Percentiles rank a stretch among this genome's conserved stretches.
These are phyloP conservation scores for Colletotrichum liaoningense DNA, from an alignment of 2,329 filamentous ascomycete species.

Conservation along the genomic window DNA sequence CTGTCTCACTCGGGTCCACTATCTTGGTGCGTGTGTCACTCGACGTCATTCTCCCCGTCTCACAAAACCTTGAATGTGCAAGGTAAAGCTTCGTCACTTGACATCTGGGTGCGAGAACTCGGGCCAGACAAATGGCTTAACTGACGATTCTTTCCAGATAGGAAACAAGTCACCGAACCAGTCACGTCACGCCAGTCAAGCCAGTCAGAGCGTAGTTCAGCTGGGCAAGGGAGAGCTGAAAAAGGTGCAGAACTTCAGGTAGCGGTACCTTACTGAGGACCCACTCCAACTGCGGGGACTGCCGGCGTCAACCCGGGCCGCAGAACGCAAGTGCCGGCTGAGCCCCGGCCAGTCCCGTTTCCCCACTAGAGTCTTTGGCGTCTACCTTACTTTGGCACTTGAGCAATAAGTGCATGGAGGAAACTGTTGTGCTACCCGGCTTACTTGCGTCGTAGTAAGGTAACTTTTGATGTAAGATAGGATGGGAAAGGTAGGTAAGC, in stretches of 20 bases:
- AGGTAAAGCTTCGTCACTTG: neutral
- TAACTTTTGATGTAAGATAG: neutral
- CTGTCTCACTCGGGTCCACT: neutral
- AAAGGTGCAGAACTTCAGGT: neutral
- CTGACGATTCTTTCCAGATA: neutral
- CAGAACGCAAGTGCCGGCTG: neutral
- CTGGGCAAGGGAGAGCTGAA: neutral
- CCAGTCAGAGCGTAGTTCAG: neutral
- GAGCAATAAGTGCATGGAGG: neutral
- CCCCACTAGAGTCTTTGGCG: neutral
- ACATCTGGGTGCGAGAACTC: neutral
- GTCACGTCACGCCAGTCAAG: neutral
- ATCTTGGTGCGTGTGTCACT: neutral
- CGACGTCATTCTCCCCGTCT: neutral
- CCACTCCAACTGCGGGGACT: neutral
- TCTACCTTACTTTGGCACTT: neutral
- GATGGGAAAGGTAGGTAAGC: neutral
- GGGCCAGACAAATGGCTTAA: neutral
- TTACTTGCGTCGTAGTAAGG: neutral
- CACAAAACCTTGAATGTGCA: neutral
- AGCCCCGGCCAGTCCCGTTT: neutral
- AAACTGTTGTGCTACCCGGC: neutral
- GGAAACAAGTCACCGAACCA: neutral
- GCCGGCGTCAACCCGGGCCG: neutral
- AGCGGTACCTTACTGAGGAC: neutral